A percentile compares a stretch with the other conserved stretches of the same genome.
Conservation (phyloP, 2,329 filamentous ascomycete genomes). For the Simplicillium sp. region DNA sequence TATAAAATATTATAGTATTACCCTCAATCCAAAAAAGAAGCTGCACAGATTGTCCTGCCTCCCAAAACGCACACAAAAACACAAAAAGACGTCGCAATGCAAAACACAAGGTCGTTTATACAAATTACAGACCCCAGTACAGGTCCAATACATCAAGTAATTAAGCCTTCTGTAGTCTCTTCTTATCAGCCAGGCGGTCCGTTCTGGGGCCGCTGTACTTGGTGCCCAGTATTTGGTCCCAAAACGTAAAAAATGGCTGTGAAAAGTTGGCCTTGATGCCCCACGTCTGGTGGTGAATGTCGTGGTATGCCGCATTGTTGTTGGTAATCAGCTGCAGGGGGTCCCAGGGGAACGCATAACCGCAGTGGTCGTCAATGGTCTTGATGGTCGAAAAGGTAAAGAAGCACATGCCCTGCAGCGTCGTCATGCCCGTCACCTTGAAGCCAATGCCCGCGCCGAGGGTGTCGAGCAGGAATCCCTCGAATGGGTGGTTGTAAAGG, state of each 20-base stretch:
- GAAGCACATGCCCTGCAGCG: slow-evolving; percentile 80
- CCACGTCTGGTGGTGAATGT: slow-evolving; percentile 98
- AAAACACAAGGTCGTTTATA: too few relatives aligned
- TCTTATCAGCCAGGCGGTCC: slow-evolving; percentile 28
- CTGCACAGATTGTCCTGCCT: too few relatives aligned
- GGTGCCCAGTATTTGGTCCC: slow-evolving; percentile 76
- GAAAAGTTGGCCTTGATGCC: slow-evolving; percentile 95
- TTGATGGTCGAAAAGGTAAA: slow-evolving; percentile 87
- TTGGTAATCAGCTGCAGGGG: slow-evolving; percentile 83
- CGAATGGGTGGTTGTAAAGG: slow-evolving; percentile 91
- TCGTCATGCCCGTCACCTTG: slow-evolving; percentile 71
- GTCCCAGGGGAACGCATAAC: slow-evolving; percentile 92
- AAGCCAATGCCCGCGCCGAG: slow-evolving; percentile 78
- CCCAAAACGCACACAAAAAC: too few relatives aligned
- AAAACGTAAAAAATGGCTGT: slow-evolving; percentile 91
- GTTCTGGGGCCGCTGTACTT: slow-evolving; percentile 62
- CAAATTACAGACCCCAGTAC: too few relatives aligned
- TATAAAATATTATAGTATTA: too few relatives aligned
- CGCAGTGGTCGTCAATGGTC: slow-evolving; percentile 96
- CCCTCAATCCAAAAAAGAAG: too few relatives aligned
- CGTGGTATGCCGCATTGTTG: slow-evolving; percentile 95
- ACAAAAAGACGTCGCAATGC: too few relatives aligned
- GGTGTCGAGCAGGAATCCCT: slow-evolving; percentile 90
- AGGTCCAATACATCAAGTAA: too few relatives aligned
- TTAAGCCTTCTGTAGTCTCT: slow-evolving; percentile 9